These are phyloP conservation scores for Papiliotrema terrestris DNA, from an alignment of 1,284 basidiomycete species.

Conservation along the genomic window DNA sequence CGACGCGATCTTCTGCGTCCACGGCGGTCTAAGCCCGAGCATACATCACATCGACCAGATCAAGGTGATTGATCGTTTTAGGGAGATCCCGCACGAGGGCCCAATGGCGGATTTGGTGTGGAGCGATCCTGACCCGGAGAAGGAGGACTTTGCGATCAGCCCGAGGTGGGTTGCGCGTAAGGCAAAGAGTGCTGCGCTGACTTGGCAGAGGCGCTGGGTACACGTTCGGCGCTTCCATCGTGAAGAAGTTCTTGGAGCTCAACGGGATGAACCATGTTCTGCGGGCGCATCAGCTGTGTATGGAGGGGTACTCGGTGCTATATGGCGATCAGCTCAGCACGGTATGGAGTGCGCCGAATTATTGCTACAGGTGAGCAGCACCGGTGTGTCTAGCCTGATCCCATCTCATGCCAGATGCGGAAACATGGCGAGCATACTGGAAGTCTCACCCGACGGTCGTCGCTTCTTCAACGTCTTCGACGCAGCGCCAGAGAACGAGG, in stretches of 20 bases:
- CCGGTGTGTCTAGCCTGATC: neutral
- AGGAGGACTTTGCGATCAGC: conserved; percentile 98
- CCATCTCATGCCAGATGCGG: conserved; percentile 74
- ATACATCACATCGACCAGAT: conserved; percentile 99
- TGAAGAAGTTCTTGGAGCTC: conserved; percentile 92
- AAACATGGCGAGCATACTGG: conserved; percentile 93
- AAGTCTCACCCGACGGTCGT: conserved; percentile 83
- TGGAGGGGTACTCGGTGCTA: conserved; percentile 95
- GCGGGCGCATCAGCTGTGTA: conserved; percentile 96
- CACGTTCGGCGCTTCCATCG: conserved; percentile 96
- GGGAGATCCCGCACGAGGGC: conserved; percentile 99
- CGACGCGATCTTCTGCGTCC: conserved; percentile 98
- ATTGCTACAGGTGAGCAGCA: conserved; percentile 60
- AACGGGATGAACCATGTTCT: conserved; percentile 98
- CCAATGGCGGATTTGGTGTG: conserved; percentile 99
- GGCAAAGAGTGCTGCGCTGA: neutral
- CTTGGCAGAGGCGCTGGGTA: conserved; percentile 85
- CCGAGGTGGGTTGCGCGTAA: conserved; percentile 63
- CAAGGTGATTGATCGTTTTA: conserved; percentile 96
- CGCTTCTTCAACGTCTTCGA: conserved; percentile 97
- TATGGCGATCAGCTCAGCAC: conserved; percentile 95
- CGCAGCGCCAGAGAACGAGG: conserved; percentile 92
- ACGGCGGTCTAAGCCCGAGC: conserved; percentile 95
- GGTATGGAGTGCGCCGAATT: conserved; percentile 98
- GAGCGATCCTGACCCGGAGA: conserved; percentile 99